Conservation (phyloP, 2,329 filamentous ascomycete species). For the Fusarium proliferatum region DNA sequence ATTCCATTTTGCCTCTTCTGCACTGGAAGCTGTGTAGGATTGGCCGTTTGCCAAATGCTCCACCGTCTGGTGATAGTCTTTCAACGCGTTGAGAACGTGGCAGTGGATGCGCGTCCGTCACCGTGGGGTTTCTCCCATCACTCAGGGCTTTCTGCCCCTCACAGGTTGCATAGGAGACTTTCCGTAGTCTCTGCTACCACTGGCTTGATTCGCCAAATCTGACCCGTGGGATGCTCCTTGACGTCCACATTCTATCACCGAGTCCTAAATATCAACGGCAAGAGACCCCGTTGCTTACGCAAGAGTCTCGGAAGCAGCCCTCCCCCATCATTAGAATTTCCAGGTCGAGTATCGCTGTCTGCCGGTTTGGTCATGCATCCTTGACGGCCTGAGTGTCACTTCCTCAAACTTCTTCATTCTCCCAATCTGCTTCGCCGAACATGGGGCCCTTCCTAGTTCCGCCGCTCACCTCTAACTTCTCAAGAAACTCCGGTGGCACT, state of each 20-base stretch:
- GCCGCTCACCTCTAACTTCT: constrained; percentile 78
- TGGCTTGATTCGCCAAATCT: constrained; percentile 7
- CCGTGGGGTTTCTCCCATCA: constrained; percentile 20
- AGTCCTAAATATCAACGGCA: background rate
- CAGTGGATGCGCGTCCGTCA: constrained; percentile 16
- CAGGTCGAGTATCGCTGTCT: background rate
- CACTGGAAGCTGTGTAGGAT: constrained; percentile 5
- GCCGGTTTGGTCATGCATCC: background rate
- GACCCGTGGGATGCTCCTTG: constrained; percentile 7
- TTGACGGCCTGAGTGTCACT: constrained; percentile 10
- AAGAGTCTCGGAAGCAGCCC: background rate
- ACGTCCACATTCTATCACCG: constrained; percentile 15
- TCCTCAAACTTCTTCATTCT: constrained; percentile 69
- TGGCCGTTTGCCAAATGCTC: constrained; percentile 24
- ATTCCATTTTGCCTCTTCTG: constrained; percentile 9
- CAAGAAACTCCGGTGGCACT: constrained; percentile 91
- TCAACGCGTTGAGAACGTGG: constrained; percentile 1
- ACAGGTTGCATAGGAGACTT: constrained; percentile 41
- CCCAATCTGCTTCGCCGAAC: constrained; percentile 74
- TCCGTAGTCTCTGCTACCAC: constrained; percentile 14
- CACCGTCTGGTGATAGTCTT: constrained; percentile 1
- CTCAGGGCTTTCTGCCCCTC: constrained; percentile 34
- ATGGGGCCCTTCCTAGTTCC: constrained; percentile 62
- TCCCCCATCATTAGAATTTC: background rate
- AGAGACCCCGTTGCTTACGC: constrained; percentile 9